Base-by-base conservation (phyloP, 768 basidiomycete species). In the Russula griseocarnosa region DNA sequence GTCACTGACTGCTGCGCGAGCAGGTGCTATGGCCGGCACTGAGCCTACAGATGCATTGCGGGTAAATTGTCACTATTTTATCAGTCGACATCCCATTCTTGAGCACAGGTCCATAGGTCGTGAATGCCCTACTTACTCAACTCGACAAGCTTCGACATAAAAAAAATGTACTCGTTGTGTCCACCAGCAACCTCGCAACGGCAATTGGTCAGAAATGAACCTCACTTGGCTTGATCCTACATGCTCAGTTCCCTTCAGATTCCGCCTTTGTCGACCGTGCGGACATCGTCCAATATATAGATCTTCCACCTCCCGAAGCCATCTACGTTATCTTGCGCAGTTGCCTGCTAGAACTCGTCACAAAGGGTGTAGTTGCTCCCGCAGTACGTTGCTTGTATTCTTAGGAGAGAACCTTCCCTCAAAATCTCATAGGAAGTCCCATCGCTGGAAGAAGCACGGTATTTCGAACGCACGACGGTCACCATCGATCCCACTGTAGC, bases 111-210 rank as follows among this genome's bases (percentile, higher is more conserved):
- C 30, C 26, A 8, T 71, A 98, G 94, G 96, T 98, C 20, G 97
- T 99, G 50, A 98, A 98, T 73, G 97, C 97, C 0, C 83, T 99
- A 3, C 79, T 99, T 10, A 98, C 97, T 0, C 96, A 98, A 76
- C 82, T 99, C 8, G 97, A 99, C 78, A 97, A 94, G 74, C 79
- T 99, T 20, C 93, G 90, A 72, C 88, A 92, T 68, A 83, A 85
- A 55, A 96, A 92, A 76, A 99, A 99, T 71, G 94, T 95, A 2
- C 78, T 98, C 26, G 88, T 99, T 26, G 90, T 99, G 87, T 87
- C 97, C 6, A 99, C 97, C 0, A 96, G 94, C 61, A 99, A 98
- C 75, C 83, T 99, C 7, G 86, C 88, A 0, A 89, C 92, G 70
- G 94, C 97, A 0, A 99, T 99, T 61, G 95, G 94, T 94, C 65